These are phyloP conservation scores for Saprolegnia diclina DNA, from an alignment of 352 stramenopile genomes.

Conservation along the genomic window DNA sequence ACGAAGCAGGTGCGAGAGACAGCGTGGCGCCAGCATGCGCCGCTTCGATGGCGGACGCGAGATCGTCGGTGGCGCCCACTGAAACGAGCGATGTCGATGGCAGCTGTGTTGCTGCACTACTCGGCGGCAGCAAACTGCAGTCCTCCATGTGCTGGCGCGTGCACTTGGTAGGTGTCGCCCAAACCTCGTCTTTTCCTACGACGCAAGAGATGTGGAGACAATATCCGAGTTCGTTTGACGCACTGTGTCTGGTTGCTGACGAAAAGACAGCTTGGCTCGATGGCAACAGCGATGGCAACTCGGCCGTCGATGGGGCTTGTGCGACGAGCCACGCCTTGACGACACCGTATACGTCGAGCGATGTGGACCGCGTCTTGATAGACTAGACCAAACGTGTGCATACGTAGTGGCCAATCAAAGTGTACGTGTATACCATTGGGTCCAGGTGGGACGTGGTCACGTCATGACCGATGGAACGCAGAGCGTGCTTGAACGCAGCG, in stretches of 20 bases:
- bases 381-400: neutral
- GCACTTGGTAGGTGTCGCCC: too few relatives aligned
- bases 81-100: too few relatives aligned
- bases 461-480: neutral
- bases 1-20: too few relatives aligned
- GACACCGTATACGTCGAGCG: neutral
- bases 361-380: conserved; percentile 1
- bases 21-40: too few relatives aligned
- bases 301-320: neutral
- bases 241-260: neutral
- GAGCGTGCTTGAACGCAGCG: neutral
- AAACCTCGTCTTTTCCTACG: too few relatives aligned
- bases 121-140: too few relatives aligned
- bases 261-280: neutral
- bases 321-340: conserved; percentile 7
- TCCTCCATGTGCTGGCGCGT: too few relatives aligned
- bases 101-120: too few relatives aligned
- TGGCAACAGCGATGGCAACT: neutral
- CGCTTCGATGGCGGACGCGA: too few relatives aligned
- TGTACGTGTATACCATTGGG: neutral
- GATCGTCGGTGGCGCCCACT: too few relatives aligned
- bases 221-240: neutral
- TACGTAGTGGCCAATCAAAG: neutral
- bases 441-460: conserved; percentile 9
- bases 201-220: too few relatives aligned